Evolutionary conservation across 805 yeast genomes (phyloP), one percentile per base, ranked within the genome.

Genomic region (Metschnikowia henanensis): DNA sequence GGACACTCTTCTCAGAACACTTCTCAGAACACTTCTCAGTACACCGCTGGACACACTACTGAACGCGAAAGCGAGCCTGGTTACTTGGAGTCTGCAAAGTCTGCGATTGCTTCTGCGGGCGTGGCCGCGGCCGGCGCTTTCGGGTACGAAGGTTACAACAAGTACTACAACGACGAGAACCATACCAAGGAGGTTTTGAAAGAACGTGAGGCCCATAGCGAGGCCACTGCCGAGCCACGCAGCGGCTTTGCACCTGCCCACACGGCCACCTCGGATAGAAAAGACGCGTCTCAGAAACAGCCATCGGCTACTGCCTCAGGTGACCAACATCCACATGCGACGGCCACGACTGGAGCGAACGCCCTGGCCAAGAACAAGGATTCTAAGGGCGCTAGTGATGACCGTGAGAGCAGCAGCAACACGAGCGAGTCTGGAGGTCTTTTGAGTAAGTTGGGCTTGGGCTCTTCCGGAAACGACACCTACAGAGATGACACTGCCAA

Each of bases 121-220:
- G 59, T 52, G 30, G 51, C 47, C 6, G 57, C 59, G n/a, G 57
- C 59, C 23, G 49, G 52, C 5, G 54, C 56, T 17, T 47, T 55
- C 17, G 59, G 59, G 6, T 53, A 45, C 37, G 57, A 49, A n/a
- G 52, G 48, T 13, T 50, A 50, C 54, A 45, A 48, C 41, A 40
- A 43, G 30, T 48, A 44, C 41, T 37, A 54, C 34, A 41, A 50
- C 33, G 35, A 41, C 19, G 35, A 43, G 16, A 39, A 39, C 20
- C 45, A 41, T 32, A 30, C 45, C 5, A 35, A 17, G 23, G 36
- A 41, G 15, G 45, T 41, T 23, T 10, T 30, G 20, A 19, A 16
- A 22, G 35, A 29, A 6, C 42, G 19, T 4, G 42, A 39, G 12
- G 20, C n/a, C 3, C 15, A 13, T 10, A 17, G 9, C n/a, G 13